Evolutionary conservation across 805 yeast genomes (phyloP), one percentile per base, ranked within the genome.

Genomic region (Hanseniaspora clermontiae): DNA sequence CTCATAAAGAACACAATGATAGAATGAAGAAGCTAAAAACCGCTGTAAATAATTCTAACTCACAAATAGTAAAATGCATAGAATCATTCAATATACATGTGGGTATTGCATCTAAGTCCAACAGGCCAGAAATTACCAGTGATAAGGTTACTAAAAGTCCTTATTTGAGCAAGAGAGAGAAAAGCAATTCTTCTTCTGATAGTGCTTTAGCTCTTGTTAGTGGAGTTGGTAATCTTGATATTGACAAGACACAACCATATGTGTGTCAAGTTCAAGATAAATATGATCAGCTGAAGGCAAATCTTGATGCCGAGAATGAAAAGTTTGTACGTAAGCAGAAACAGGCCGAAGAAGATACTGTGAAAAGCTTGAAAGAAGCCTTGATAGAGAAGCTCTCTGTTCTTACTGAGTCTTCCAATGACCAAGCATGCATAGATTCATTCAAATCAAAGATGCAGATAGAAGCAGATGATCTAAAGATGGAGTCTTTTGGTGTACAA

Each of bases 401-500:
- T 11, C 65, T 79, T 63, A 77, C 82, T 1, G 86, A 83, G 63
- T 80, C 89, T n/a, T 77, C 75, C 34, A 77, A 78, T 62, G 82
- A 80, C 53, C 73, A 71, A 0, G 87, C 81, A 36, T 82, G 89
- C 42, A 74, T 83, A 53, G 67, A 68, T 7, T 76, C 84, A 0
- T 91, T 88, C 67, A 71, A 76, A 59, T 75, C 74, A 57, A 83
- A 85, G 66, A 76, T 86, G 61, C 76, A 75, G 59, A 81, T 83
- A 63, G 97, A 93, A 68, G 95, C 95, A 15, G 93, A 90, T 65
- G 73, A 81, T 32, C 73, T 86, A 60, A 85, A 84, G 62, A 78
- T 83, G 80, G 93, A 86, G 67, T 84, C 91, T 24, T 86, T 86
- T 69, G 95, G 95, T n/a, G 69, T 84, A 36, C 89, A 86, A 64